These are phyloP conservation scores for Rhamnella rubrinervis DNA, from an alignment of 331 rosid genomes.

Conservation along the genomic window DNA sequence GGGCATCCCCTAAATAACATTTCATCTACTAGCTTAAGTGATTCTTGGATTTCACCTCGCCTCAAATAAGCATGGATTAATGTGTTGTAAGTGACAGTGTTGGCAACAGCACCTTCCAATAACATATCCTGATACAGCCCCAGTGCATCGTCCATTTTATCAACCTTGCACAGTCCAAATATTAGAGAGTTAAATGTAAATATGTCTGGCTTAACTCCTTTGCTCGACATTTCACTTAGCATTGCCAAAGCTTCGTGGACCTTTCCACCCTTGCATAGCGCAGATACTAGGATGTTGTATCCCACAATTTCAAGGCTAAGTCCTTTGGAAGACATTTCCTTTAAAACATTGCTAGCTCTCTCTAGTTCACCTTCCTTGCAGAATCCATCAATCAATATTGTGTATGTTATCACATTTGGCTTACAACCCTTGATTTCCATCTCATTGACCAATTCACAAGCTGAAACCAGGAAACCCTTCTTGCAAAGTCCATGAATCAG, in stretches of 20 bases:
- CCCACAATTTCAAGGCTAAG: conserved; percentile 64
- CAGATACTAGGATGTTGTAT: conserved; percentile 68
- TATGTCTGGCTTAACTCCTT: conserved; percentile 80
- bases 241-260: conserved; percentile 57
- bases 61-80: conserved; percentile 65
- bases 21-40: conserved; percentile 72
- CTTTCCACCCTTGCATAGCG: conserved; percentile 59
- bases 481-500: conserved; percentile 76
- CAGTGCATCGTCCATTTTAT: conserved; percentile 66
- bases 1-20: conserved; percentile 81
- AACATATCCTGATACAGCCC: conserved; percentile 65
- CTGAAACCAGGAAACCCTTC: conserved; percentile 66
- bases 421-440: conserved; percentile 56
- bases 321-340: conserved; percentile 69
- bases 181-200: conserved; percentile 78
- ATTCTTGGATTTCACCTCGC: conserved; percentile 57
- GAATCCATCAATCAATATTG: conserved; percentile 63
- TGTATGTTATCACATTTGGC: conserved; percentile 86
- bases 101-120: conserved; percentile 77
- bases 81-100: conserved; percentile 84
- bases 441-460: conserved; percentile 56
- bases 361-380: conserved; percentile 66
- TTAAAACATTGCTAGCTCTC: conserved; percentile 59
- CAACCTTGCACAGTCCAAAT: conserved; percentile 62
- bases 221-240: conserved; percentile 57